A percentile compares a stretch with the other conserved stretches of the same genome.
Evolutionary conservation across 2,329 filamentous ascomycete genomes (phyloP).

Genomic region (Elsinoe ampelina): DNA sequence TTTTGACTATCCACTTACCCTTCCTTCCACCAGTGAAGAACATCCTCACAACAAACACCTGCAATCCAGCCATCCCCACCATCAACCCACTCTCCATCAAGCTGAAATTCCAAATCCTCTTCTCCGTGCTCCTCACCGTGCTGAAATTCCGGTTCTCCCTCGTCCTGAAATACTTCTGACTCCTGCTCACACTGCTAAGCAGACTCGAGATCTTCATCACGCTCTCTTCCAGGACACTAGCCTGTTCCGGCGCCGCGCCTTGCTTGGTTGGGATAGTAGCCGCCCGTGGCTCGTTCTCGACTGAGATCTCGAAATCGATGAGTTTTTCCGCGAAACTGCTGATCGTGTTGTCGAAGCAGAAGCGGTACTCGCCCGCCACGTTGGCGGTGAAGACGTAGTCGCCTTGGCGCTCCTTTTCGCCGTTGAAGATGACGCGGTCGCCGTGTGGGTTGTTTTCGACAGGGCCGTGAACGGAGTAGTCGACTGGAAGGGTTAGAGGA

Average conservation of each 20-base stretch:
- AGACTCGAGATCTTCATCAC: constrained; percentile 91
- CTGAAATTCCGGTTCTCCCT: constrained; percentile 98
- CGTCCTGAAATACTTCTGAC: constrained; percentile 99
- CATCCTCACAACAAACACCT: constrained; percentile 96
- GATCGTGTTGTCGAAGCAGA: constrained; percentile 99
- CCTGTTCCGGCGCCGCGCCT: constrained; percentile 81
- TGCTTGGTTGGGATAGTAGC: constrained; percentile 78
- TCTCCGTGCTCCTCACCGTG: constrained; percentile 92
- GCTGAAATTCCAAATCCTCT: constrained; percentile 93
- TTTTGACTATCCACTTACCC: constrained; percentile 39
- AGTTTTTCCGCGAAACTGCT: constrained; percentile 93
- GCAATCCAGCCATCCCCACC: constrained; percentile 86
- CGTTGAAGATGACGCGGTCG: constrained; percentile 72
- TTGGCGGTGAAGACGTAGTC: constrained; percentile 97
- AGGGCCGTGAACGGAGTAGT: constrained; percentile 80
- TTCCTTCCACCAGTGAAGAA: constrained; percentile 89
- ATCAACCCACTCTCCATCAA: constrained; percentile 87
- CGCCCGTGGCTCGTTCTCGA: constrained; percentile 76
- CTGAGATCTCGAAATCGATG: constrained; percentile 95
- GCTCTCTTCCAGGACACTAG: constrained; percentile 78
- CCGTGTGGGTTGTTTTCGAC: constrained; percentile 32
- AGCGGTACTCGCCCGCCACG: constrained; percentile 78
- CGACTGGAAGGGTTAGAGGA: constrained; percentile 42
- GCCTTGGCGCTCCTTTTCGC: constrained; percentile 84
- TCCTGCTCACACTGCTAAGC: constrained; percentile 85